phyloP scores from a whole-genome alignment of 306 rosid species.

The Casuarina cunninghamiana region DNA sequence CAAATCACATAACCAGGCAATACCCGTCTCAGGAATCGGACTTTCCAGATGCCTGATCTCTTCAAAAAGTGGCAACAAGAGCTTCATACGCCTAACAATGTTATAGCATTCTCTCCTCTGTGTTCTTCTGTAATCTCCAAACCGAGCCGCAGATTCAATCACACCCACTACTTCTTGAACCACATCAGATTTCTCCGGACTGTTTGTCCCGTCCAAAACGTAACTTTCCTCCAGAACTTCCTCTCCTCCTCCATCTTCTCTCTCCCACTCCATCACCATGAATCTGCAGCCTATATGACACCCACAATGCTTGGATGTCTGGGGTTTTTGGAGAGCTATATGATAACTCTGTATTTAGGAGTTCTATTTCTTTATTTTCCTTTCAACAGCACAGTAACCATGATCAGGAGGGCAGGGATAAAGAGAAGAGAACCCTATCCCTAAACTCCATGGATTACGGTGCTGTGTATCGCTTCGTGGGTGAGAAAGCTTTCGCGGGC shows the following conservation, averaged over 20 bases:
- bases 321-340: neutral
- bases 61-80: constrained; percentile 64
- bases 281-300: constrained; percentile 1
- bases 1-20: constrained; percentile 48
- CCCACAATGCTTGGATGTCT: neutral
- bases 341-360: neutral
- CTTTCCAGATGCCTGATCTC: constrained; percentile 57
- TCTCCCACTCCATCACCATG: constrained; percentile 43
- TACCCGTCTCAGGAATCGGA: constrained; percentile 38
- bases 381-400: neutral
- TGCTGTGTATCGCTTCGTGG: constrained; percentile 8
- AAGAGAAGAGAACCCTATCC: constrained; percentile 29
- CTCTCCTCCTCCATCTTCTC: constrained; percentile 14
- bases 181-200: constrained; percentile 16
- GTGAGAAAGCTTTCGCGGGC: constrained; percentile 29
- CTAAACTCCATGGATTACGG: constrained; percentile 29
- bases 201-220: constrained; percentile 13
- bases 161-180: constrained; percentile 49
- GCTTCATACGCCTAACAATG: constrained; percentile 71
- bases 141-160: constrained; percentile 56
- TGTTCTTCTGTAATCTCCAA: constrained; percentile 54
- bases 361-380: neutral
- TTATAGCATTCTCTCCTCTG: constrained; percentile 60
- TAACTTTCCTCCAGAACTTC: constrained; percentile 23
- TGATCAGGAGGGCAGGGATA: constrained; percentile 7